These are phyloP conservation scores for Alternaria consortialis DNA, from an alignment of 2,329 filamentous ascomycete species.

Conservation along the genomic window DNA sequence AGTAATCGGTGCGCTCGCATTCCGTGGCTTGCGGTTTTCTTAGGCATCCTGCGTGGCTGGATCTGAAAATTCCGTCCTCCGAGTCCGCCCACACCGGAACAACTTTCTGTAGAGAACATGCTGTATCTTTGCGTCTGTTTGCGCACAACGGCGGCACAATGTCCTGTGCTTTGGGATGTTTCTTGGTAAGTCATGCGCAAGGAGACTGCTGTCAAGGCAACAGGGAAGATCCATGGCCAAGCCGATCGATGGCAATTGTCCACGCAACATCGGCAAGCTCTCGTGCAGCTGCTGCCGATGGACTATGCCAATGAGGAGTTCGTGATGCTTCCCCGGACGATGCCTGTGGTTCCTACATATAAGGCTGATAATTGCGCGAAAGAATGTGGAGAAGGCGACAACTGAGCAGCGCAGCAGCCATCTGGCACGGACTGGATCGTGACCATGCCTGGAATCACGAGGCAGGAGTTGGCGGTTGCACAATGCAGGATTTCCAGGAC, in stretches of 20 bases:
- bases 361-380: not conserved
- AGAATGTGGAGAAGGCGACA: not conserved
- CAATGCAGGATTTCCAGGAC: slow-evolving; percentile 9
- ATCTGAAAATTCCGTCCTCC: slow-evolving; percentile 2
- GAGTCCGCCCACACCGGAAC: not conserved
- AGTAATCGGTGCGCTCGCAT: not conserved
- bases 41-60: slow-evolving; percentile 1
- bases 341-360: not conserved
- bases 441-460: slow-evolving; percentile 2
- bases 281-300: not conserved
- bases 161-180: not conserved
- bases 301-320: not conserved
- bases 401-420: not conserved
- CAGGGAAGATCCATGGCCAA: not conserved
- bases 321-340: not conserved
- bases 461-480: not conserved
- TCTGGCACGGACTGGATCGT: not conserved
- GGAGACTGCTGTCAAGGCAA: not conserved
- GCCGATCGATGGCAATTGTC: not conserved
- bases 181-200: not conserved
- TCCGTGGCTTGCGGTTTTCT: slow-evolving; percentile 1
- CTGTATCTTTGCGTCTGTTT: not conserved
- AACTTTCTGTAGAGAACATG: not conserved
- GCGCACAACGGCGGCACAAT: not conserved
- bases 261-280: not conserved